Base-by-base conservation (phyloP, 176 grass and related monocot genomes). In the Tuctoria greenei region DNA sequence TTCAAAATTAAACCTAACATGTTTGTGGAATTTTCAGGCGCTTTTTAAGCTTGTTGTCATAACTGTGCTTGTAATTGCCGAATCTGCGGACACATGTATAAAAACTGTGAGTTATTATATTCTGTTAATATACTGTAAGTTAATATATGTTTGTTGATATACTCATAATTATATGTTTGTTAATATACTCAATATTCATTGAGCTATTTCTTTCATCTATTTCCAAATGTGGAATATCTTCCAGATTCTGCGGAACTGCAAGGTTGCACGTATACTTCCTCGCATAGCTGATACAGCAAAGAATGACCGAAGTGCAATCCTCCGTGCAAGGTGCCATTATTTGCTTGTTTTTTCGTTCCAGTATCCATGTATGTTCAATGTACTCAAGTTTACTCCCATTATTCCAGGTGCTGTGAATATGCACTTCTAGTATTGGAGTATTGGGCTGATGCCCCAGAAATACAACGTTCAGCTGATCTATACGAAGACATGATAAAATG, bases 31-130 rank as follows among this genome's bases (percentile, higher is more conserved):
- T 71, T 73, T 3, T 67, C 85, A 97, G 93, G 77, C 88, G 64
- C 90, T 93, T 67, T 93, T 97, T 81, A 97, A 93, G 80, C 90
- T 93, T 82, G 90, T 93, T 90, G 90, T 97, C 55, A 97, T 97
- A 81, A 97, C 93, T 79, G 93, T 97, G 43, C 85, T 93, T 59
- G 87, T 97, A 62, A 97, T 97, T 84, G 93, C 93, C 8, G 90
- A 97, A 83, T 97, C 93, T 72, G 80, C 90, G 20, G 93, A 97
- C 69, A 88, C 82, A 68, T 93, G 93, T 64, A 88, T 97, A 80
- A 97, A 93, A 93, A 93, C 93, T 75, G 93, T 97, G 87, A 83
- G 88, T 86, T 69, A 40, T 40, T 40, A 40, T 40, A 40, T 40
- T 6, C 39, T 40, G 39, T 40, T 40, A 40, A 40, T 40, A 40